phyloP scores from a whole-genome alignment of 2,329 filamentous ascomycete genomes.

The Botrytis byssoidea region DNA sequence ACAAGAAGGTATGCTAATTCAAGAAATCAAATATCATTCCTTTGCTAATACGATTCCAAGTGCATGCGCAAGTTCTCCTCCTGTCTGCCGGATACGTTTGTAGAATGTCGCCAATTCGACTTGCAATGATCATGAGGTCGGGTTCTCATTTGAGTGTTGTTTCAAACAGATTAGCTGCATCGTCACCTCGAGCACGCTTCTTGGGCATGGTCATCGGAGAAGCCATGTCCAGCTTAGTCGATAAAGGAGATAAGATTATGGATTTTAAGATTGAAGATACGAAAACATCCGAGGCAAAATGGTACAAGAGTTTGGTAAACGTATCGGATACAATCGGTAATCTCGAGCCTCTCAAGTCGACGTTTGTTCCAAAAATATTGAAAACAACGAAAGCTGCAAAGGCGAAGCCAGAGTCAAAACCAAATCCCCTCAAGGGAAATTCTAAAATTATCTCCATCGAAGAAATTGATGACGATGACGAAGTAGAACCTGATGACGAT shows the following conservation, averaged over 20 bases:
- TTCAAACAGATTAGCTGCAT: constrained; percentile 79
- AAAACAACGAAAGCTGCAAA: constrained; percentile 23
- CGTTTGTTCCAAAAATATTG: constrained; percentile 26
- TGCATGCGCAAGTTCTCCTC: constrained; percentile 75
- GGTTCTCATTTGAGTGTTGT: constrained; percentile 72
- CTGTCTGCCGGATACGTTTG: constrained; percentile 75
- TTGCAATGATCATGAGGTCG: constrained; percentile 69
- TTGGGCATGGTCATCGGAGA: constrained; percentile 88
- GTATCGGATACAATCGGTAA: constrained; percentile 63
- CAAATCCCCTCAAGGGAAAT: constrained; percentile 34
- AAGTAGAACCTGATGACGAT: constrained; percentile 45
- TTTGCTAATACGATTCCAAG: constrained; percentile 47
- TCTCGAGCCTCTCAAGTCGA: constrained; percentile 48
- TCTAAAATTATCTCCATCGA: constrained; percentile 55
- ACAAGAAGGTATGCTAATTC: constrained; percentile 69
- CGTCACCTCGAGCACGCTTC: constrained; percentile 72
- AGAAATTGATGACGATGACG: constrained; percentile 60
- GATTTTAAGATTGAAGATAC: constrained; percentile 83
- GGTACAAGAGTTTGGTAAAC: constrained; percentile 67
- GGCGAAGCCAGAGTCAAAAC: constrained; percentile 37
- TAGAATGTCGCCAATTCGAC: constrained; percentile 60
- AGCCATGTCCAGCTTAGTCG: constrained; percentile 56
- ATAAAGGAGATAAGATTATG: constrained; percentile 69
- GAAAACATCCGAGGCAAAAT: constrained; percentile 67
- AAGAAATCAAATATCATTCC: constrained; percentile 12